Evolutionary conservation across 345 rosid genomes (phyloP).

Genomic region (Microthlaspi erraticum): DNA sequence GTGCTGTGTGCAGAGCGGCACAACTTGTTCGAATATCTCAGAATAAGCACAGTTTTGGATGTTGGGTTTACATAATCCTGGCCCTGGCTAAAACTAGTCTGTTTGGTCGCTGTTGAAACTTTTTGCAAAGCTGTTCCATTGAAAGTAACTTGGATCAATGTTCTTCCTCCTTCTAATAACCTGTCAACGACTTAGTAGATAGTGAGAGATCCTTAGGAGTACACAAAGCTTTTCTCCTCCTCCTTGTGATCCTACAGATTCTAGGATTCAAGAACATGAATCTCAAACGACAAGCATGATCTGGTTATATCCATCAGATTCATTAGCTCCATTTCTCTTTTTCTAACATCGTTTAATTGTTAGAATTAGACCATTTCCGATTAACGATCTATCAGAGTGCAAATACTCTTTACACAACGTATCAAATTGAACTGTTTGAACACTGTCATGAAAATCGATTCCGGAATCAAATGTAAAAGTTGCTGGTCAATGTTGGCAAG

Average conservation of each 20-base stretch:
- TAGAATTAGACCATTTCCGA: too few species aligned
- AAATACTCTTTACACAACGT: too few species aligned
- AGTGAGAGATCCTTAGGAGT: neutral
- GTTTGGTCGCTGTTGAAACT: constrained; percentile 5
- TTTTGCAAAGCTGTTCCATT: neutral
- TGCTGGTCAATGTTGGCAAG: too few species aligned
- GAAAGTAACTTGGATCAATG: constrained; percentile 4
- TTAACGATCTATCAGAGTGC: too few species aligned
- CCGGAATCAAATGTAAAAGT: too few species aligned
- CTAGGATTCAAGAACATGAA: neutral
- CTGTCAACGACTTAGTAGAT: neutral
- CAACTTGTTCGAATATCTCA: neutral
- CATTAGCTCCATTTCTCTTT: neutral
- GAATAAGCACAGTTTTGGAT: neutral
- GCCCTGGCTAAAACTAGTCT: neutral
- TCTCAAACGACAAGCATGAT: too few species aligned
- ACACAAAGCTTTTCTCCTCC: neutral
- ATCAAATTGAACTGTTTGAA: neutral
- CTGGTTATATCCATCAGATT: neutral
- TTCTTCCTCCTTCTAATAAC: neutral
- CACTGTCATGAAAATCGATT: neutral
- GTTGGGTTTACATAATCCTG: neutral
- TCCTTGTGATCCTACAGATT: neutral
- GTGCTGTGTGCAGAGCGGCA: constrained; percentile 8
- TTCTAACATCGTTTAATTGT: neutral